Conservation (phyloP, 176 grass and related monocot species). For the maize (Zea mays) region DNA sequence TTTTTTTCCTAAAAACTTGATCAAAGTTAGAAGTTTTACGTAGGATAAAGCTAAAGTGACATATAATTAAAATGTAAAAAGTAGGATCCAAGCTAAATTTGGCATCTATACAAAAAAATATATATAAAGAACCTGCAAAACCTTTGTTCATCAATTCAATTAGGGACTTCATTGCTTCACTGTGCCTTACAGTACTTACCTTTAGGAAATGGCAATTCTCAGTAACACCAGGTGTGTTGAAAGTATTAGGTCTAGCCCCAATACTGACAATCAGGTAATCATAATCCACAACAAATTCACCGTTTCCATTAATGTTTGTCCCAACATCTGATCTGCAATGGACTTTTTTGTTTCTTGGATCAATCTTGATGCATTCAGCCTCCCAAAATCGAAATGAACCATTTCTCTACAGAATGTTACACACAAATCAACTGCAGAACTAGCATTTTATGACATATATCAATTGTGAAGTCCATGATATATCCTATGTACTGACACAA, state of each 20-base stretch:
- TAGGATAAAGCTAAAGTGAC: no score
- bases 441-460: slow-evolving; percentile 15
- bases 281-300: slow-evolving; percentile 85
- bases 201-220: slow-evolving; percentile 96
- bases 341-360: slow-evolving; percentile 66
- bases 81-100: neutral
- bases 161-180: neutral
- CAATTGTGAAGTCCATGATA: neutral
- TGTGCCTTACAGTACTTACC: slow-evolving; percentile 45
- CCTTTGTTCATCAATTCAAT: neutral
- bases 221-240: slow-evolving; percentile 85
- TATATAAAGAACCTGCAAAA: neutral
- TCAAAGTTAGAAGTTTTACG: neutral
- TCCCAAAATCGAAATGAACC: slow-evolving; percentile 81
- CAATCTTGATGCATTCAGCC: slow-evolving; percentile 93
- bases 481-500: neutral
- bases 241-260: slow-evolving; percentile 86
- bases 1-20: neutral
- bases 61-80: neutral
- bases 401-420: slow-evolving; percentile 56
- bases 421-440: neutral
- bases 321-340: slow-evolving; percentile 69
- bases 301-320: slow-evolving; percentile 66
- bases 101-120: neutral
- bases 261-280: slow-evolving; percentile 83